phyloP scores from a whole-genome alignment of 805 yeast genomes.

The Komagataella pseudopastoris region DNA sequence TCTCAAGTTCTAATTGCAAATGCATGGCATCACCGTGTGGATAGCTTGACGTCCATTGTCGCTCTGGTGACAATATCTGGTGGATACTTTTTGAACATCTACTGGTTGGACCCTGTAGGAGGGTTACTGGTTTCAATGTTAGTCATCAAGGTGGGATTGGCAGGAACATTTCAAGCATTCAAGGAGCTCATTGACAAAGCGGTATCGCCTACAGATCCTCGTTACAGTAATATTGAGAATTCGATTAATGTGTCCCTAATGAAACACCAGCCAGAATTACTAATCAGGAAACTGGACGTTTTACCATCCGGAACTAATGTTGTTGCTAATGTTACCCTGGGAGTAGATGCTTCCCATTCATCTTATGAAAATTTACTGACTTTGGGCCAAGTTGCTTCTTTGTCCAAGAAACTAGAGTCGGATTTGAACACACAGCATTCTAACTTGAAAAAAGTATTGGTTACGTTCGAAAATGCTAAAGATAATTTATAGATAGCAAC shows the following conservation, averaged over 20 bases:
- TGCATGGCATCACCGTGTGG: conserved; percentile 98
- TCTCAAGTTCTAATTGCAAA: conserved; percentile 89
- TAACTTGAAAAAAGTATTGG: conserved; percentile 18
- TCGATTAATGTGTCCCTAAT: conserved; percentile 18
- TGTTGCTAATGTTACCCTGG: conserved; percentile 21
- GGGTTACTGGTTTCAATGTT: conserved; percentile 76
- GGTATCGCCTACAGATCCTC: conserved; percentile 32
- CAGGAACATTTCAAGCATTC: conserved; percentile 56
- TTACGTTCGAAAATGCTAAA: conserved; percentile 15
- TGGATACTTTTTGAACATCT: conserved; percentile 63
- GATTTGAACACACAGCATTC: conserved; percentile 20
- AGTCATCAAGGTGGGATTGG: conserved; percentile 74
- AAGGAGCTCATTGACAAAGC: conserved; percentile 73
- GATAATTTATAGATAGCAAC: background rate
- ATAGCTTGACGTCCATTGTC: conserved; percentile 81
- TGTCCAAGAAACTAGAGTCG: conserved; percentile 12
- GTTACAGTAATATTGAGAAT: conserved; percentile 26
- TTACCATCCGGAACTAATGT: conserved; percentile 43
- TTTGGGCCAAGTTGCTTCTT: conserved; percentile 17
- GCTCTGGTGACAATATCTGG: conserved; percentile 82
- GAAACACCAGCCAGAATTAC: conserved; percentile 17
- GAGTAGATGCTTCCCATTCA: conserved; percentile 16
- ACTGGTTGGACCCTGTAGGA: conserved; percentile 87
- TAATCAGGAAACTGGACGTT: conserved; percentile 28
- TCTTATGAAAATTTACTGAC: conserved; percentile 15